Conservation (phyloP, 139 green algal genomes). For the Raphidocelis subcapitata region DNA sequence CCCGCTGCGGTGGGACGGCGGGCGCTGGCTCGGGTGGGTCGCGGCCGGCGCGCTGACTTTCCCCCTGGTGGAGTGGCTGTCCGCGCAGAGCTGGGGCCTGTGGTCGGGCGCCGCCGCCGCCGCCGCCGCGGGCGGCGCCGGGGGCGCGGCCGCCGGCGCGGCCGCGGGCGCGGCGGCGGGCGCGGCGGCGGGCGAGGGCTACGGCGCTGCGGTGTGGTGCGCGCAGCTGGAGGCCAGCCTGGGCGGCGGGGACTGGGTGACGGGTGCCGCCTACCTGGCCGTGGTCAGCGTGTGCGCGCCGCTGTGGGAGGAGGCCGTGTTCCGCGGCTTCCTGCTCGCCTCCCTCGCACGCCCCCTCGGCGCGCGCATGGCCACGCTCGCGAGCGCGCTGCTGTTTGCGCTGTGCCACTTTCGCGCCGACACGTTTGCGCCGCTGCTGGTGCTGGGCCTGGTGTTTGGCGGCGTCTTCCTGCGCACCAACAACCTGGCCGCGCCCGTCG, state of each 20-base stretch:
- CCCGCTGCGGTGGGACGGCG: conserved; percentile 3
- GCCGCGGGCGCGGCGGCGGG: not conserved
- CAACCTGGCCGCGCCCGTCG: conserved; percentile 69
- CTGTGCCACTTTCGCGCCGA: conserved; percentile 84
- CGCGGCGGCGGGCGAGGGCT: not conserved
- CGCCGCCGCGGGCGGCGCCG: not conserved
- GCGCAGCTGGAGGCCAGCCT: conserved; percentile 37
- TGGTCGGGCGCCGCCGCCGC: not conserved
- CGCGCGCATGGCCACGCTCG: conserved; percentile 37
- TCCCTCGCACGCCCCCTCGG: conserved; percentile 50
- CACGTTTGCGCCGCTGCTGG: conserved; percentile 81
- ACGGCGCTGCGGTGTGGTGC: not conserved
- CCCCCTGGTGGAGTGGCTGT: conserved; percentile 31
- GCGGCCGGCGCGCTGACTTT: conserved; percentile 31
- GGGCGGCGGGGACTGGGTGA: conserved; percentile 51
- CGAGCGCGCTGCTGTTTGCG: conserved; percentile 75
- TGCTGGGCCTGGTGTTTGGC: conserved; percentile 87
- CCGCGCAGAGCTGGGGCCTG: conserved; percentile 2
- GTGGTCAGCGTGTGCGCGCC: conserved; percentile 80
- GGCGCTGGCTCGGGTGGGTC: conserved; percentile 33
- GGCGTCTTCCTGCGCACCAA: conserved; percentile 65
- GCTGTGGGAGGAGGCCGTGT: conserved; percentile 95
- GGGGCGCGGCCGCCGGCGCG: not conserved
- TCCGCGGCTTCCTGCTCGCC: conserved; percentile 92
- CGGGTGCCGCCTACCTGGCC: conserved; percentile 72